phyloP scores from a whole-genome alignment of 2,329 filamentous ascomycete genomes.

The Venturia pyrina region DNA sequence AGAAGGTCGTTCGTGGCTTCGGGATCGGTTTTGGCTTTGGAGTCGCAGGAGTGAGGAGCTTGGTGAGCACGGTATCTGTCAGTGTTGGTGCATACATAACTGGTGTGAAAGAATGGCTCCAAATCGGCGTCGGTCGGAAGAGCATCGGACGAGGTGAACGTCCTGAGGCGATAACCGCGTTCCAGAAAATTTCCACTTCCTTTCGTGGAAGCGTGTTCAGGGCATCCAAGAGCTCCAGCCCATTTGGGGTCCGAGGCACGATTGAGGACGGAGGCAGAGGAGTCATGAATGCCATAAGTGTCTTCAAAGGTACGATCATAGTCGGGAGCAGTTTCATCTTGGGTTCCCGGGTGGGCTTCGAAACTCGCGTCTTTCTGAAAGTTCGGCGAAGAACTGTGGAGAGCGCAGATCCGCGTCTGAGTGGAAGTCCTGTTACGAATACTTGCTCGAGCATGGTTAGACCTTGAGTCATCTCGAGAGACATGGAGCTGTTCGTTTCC shows the following conservation, averaged over 20 bases:
- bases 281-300: background rate
- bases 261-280: background rate
- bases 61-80: background rate
- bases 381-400: too few species aligned
- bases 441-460: too few species aligned
- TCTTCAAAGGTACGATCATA: background rate
- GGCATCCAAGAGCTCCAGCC: background rate
- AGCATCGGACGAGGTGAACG: background rate
- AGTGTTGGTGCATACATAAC: background rate
- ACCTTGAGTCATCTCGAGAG: too few species aligned
- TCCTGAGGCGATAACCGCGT: background rate
- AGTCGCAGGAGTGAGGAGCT: background rate
- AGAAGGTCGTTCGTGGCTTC: background rate
- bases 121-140: background rate
- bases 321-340: background rate
- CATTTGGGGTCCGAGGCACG: background rate
- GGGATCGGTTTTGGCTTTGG: background rate
- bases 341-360: background rate
- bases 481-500: too few species aligned
- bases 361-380: background rate
- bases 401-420: too few species aligned
- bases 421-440: too few species aligned
- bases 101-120: too few species aligned
- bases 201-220: background rate
- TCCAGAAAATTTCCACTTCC: background rate